A percentile compares a stretch with the other conserved stretches of the same genome.
Conservation (phyloP, 345 rosid genomes). For the Carallia brachiata region DNA sequence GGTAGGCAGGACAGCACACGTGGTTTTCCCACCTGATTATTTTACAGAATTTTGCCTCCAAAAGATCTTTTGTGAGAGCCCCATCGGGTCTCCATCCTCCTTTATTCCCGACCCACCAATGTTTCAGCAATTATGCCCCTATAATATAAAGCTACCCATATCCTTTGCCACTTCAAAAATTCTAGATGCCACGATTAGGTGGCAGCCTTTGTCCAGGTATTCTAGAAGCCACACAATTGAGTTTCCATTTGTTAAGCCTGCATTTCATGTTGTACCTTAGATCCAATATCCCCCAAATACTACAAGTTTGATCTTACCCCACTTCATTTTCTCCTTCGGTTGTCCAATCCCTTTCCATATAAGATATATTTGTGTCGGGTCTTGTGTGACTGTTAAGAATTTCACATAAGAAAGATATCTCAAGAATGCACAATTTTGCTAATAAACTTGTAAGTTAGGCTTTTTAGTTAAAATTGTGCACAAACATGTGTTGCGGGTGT, state of each 20-base stretch:
- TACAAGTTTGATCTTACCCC: not conserved
- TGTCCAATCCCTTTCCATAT: not conserved
- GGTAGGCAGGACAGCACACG: not conserved
- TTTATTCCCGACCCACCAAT: constrained; percentile 9
- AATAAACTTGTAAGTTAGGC: too few species aligned
- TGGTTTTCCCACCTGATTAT: constrained; percentile 3
- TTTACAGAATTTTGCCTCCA: constrained; percentile 1
- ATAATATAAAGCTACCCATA: constrained; percentile 4
- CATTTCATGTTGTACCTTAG: too few species aligned
- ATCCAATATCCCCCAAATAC: too few species aligned
- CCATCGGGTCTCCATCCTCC: constrained; percentile 18
- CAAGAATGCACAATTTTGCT: too few species aligned
- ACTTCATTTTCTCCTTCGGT: not conserved
- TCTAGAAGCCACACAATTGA: constrained; percentile 1
- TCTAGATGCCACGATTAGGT: constrained; percentile 13
- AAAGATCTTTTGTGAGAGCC: constrained; percentile 12
- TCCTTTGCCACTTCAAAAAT: constrained; percentile 11
- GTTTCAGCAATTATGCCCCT: constrained; percentile 6
- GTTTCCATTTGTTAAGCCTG: not conserved
- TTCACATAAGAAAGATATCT: too few species aligned
- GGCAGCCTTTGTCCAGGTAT: constrained; percentile 17
- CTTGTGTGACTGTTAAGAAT: too few species aligned
- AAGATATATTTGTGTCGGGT: too few species aligned
- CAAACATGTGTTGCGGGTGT: too few species aligned
- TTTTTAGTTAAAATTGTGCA: too few species aligned